Evolutionary conservation across 768 basidiomycete genomes (phyloP), one percentile per base, ranked within the genome.

Genomic region (Kwoniella shandongensis): DNA sequence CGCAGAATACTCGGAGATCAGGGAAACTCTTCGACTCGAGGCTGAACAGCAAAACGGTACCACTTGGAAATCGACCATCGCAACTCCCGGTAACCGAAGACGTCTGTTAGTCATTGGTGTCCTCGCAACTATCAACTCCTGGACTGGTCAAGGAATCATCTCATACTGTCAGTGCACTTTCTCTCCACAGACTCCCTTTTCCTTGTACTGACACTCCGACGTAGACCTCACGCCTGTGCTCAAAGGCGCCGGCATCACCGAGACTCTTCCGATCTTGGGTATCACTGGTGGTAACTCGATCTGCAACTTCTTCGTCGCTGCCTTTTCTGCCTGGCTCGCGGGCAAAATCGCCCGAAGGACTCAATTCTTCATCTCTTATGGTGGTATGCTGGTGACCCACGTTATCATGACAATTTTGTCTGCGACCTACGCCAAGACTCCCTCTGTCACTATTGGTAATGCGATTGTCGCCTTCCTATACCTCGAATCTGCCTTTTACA

Each of bases 1-100:
- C 17, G 66, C 67, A 51, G 74, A 75, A 47, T 65, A 57, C 46
- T 45, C 67, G 58, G 90, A 89, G 73, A 89, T 73, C 57, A 61
- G 57, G 44, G 62, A 64, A 30, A 62, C 66, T n/a, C 49, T 68
- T 22, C 49, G 60, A 45, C 35, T 66, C 32, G 70, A 72, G 57
- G 63, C 60, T 48, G 49, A 36, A 15, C 60, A 59, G 44, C 57
- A 61, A 35, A 53, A 56, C 38, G 48, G 53, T n/a, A 54, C 57
- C 15, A 66, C 67, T 35, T 72, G 62, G 42, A 22, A 38, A 18
- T 49, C 48, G 2, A 44, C 68, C 12, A 64, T 72, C 62, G 22
- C 20, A 2, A 54, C 45, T 27, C 39, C 18, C 11, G 70, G 66
- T 20, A 72, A 72, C 54, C 51, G 50, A 15, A 47, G 49, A 38